These are phyloP conservation scores for Coprinopsis cinerea DNA, from an alignment of 768 basidiomycete species.

Conservation along the genomic window DNA sequence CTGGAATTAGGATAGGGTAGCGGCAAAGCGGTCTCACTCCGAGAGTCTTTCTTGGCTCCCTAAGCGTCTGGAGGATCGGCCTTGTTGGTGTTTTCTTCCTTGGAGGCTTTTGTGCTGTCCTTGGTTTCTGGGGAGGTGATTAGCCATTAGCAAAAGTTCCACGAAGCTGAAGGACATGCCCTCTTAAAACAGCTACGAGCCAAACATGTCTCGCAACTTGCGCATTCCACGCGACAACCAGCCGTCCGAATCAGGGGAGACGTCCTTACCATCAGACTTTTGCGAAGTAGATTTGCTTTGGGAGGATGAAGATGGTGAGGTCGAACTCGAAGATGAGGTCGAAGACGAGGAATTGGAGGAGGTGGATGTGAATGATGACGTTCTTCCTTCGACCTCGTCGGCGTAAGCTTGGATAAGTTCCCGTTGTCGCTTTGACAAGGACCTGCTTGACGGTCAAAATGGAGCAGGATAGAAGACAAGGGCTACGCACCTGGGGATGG, in stretches of 20 bases:
- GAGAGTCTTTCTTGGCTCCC: constrained; percentile 38
- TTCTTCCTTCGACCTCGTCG: constrained; percentile 82
- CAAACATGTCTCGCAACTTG: constrained; percentile 62
- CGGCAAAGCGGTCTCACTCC: too few species aligned
- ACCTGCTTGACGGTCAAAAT: constrained; percentile 38
- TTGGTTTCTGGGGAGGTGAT: neutral
- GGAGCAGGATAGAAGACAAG: constrained; percentile 1
- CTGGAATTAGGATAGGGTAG: neutral
- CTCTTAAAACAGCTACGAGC: constrained; percentile 55
- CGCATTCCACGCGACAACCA: constrained; percentile 70
- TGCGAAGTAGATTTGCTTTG: constrained; percentile 13
- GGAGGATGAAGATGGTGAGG: neutral
- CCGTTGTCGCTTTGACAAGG: constrained; percentile 77
- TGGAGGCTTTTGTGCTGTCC: neutral
- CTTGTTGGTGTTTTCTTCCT: constrained; percentile 14
- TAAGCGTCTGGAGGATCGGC: constrained; percentile 26
- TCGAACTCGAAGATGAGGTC: constrained; percentile 4
- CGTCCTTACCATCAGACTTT: constrained; percentile 63
- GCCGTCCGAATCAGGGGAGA: constrained; percentile 57
- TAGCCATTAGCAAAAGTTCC: constrained; percentile 2
- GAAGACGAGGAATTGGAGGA: neutral
- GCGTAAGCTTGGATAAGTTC: constrained; percentile 86
- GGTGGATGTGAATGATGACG: neutral
- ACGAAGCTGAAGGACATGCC: constrained; percentile 30
- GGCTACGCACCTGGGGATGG: constrained; percentile 76